Base-by-base conservation (phyloP, 495 filamentous ascomycete genomes). In the Penicillium simplicissimum region DNA sequence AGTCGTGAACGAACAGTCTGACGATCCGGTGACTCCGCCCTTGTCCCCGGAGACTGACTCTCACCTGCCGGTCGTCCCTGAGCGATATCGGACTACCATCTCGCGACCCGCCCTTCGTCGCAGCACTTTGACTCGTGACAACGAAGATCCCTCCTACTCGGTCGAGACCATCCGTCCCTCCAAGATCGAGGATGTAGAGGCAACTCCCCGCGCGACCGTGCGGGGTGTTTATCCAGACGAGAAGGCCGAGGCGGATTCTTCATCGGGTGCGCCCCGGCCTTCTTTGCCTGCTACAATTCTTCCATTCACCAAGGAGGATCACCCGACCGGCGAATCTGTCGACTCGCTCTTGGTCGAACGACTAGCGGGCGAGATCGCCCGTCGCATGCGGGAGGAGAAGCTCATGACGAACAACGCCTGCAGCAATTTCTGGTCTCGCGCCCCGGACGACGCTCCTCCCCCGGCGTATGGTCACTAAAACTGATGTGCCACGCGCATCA, bases 281-380 rank as follows among this genome's bases (percentile, higher is more conserved):
- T 63, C 71, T 57, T 65, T 76, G 21, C 77, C 74, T n/a, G 74
- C 76, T n/a, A 66, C 69, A 8, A 55, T 67, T 28, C 73, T 81
- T 47, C 71, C 75, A 21, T 78, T 79, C 36, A 69, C 62, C 33
- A 65, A 68, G 31, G 65, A 73, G 13, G 72, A 73, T 8, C 71
- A 68, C 14, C 19, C 74, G 21, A 61, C 71, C 28, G 76, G 78
- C 15, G 84, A 86, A 17, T 86, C 92, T 17, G 76, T 96, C 34
- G 90, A 96, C 63, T 89, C 93, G 71, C 89, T 90, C 0, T 93
- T 93, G 85, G 88, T 97, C 64, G 88, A 89, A 79, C 92, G 93
- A 77, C 90, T 98, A 75, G 93, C 94, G 7, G 85, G 85, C 48
- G 94, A 98, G 74, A 93, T 97, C 48, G 92, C 92, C 42, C 83